phyloP scores from a whole-genome alignment of 148 eudicot species.

The Dianthus caryophyllus region DNA sequence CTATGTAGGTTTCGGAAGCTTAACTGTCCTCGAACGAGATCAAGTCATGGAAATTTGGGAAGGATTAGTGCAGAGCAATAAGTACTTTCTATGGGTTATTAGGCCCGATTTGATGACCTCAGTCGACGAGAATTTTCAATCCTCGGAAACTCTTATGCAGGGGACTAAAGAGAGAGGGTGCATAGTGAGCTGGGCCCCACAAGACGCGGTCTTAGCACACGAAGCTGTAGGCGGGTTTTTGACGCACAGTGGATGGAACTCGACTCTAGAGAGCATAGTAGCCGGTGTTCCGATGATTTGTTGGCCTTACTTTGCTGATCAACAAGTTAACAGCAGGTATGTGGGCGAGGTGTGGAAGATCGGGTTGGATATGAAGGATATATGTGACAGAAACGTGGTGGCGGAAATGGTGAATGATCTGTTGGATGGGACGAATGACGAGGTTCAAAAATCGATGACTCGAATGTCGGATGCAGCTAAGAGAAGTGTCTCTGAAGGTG shows the following conservation, averaged over 20 bases:
- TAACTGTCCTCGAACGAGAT: conserved; percentile 22
- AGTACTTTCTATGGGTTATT: conserved; percentile 48
- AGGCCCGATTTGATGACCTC: conserved; percentile 32
- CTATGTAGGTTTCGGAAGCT: conserved; percentile 54
- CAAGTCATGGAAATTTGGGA: conserved; percentile 49
- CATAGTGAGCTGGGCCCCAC: conserved; percentile 46
- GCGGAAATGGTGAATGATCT: conserved; percentile 35
- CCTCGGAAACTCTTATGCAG: conserved; percentile 27
- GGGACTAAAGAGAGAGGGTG: conserved; percentile 40
- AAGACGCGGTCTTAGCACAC: conserved; percentile 40
- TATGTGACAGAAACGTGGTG: conserved; percentile 28
- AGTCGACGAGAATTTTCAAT: background rate
- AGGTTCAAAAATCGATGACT: conserved; percentile 19
- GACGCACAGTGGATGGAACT: conserved; percentile 56
- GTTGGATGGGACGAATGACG: conserved; percentile 29
- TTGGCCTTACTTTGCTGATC: conserved; percentile 44
- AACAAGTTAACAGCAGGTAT: conserved; percentile 37
- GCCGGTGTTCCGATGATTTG: conserved; percentile 50
- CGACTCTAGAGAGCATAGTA: conserved; percentile 39
- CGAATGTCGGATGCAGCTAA: conserved; percentile 24
- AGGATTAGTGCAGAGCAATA: conserved; percentile 44
- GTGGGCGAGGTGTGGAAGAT: conserved; percentile 39
- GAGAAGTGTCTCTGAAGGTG: conserved; percentile 29
- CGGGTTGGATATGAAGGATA: conserved; percentile 47
- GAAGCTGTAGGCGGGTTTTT: conserved; percentile 34